Evolutionary conservation across 129 eudicot genomes (phyloP), one percentile per base, ranked within the genome.

Genomic region (Ambrosia artemisiifolia): DNA sequence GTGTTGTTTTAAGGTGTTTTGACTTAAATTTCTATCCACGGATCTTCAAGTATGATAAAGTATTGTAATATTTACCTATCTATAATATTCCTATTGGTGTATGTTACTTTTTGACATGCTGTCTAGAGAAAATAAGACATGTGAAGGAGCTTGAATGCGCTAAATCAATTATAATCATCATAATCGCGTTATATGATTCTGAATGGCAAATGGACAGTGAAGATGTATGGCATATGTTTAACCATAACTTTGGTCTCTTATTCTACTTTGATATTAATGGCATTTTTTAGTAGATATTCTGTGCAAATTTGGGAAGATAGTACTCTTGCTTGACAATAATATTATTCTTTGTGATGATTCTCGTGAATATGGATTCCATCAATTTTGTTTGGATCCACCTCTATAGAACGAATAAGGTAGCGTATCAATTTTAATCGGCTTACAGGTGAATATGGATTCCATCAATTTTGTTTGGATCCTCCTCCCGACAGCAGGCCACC

Each of bases 131-230:
- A 63, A 54, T 91, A 84, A 88, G 87, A 74, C 97, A 93, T 18
- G 96, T 86, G 85, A 88, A 88, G 83, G 97, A 91, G 86, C 97
- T 91, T 67, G 80, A 88, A 79, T 88, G 86, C 61, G 97, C 97
- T 30, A 88, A 81, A 72, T 68, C 88, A 68, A 91, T 84, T 53
- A 91, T 91, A n/a, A n/a, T n/a, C n/a, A n/a, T n/a, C n/a, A n/a
- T 65, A 71, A 80, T 43, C 85, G 91, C 93, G 65, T 56, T 92
- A 53, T 92, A 84, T 65, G 97, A 92, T 76, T 77, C 92, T 64
- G 72, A 69, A 20, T 93, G 97, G 48, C 83, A 82, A 82, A 88
- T 92, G 24, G 96, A 92, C 85, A 88, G 97, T 79, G 97, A 92
- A 82, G 97, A 92, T 81, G 97, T 92, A 86, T 64, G 96, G 70